These are phyloP conservation scores for Phytophthora aleatoria DNA, from an alignment of 352 stramenopile species.

Conservation along the genomic window DNA sequence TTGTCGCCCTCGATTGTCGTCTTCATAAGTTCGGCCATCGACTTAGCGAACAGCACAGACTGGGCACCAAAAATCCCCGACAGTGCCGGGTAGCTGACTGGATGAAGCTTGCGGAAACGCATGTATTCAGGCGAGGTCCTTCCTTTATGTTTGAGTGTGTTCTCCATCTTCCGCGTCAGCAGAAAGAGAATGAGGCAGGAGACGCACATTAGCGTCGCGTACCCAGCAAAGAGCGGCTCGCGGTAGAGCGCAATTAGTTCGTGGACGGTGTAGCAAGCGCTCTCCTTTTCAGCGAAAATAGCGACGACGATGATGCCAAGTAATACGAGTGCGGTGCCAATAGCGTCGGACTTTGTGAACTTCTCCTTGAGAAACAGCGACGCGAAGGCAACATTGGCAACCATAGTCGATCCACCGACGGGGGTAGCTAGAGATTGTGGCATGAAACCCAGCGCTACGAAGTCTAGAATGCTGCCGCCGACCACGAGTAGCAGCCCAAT, in stretches of 20 bases:
- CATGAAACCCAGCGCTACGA: constrained; percentile 78
- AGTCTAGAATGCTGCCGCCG: constrained; percentile 72
- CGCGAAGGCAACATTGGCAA: constrained; percentile 86
- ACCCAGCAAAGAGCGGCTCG: constrained; percentile 67
- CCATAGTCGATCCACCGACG: constrained; percentile 80
- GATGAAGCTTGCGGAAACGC: constrained; percentile 59
- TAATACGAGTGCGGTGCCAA: constrained; percentile 74
- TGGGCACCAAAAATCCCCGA: constrained; percentile 81
- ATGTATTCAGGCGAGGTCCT: constrained; percentile 55
- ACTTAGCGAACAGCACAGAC: constrained; percentile 86
- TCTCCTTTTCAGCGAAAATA: constrained; percentile 78
- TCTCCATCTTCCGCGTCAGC: constrained; percentile 53
- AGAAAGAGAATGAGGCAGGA: constrained; percentile 43
- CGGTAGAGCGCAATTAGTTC: constrained; percentile 73
- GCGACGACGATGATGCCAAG: constrained; percentile 79
- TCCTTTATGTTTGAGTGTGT: constrained; percentile 42
- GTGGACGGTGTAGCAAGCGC: constrained; percentile 75
- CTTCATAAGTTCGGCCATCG: constrained; percentile 81
- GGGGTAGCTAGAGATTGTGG: constrained; percentile 82
- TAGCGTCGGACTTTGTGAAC: constrained; percentile 64
- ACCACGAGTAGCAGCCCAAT: constrained; percentile 76
- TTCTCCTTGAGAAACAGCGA: constrained; percentile 79
- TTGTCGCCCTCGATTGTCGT: constrained; percentile 72
- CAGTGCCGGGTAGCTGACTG: constrained; percentile 72
- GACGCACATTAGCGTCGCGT: constrained; percentile 57